These are phyloP conservation scores for Penicillium mononematosum DNA, from an alignment of 495 filamentous ascomycete genomes.

Conservation along the genomic window DNA sequence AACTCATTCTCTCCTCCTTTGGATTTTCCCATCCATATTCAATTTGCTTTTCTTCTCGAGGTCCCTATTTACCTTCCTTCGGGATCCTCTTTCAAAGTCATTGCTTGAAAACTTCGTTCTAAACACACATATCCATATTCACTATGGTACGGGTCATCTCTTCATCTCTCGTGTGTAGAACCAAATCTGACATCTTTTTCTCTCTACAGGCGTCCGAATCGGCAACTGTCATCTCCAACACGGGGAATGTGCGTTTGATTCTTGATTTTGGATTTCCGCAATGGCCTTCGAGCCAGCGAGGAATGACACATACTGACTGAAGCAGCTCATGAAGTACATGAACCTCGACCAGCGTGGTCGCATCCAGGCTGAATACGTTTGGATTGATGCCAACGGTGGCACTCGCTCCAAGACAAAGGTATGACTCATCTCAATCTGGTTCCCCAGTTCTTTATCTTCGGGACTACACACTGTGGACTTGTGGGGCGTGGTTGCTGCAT, in stretches of 20 bases:
- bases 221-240: conserved; percentile 64
- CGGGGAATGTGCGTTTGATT: conserved; percentile 62
- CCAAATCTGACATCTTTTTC: conserved; percentile 13
- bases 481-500: conserved; percentile 11
- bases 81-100: conserved; percentile 16
- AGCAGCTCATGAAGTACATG: conserved; percentile 88
- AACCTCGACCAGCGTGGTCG: conserved; percentile 82
- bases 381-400: conserved; percentile 81
- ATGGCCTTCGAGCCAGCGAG: conserved; percentile 34
- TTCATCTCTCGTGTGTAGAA: background rate
- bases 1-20: conserved; percentile 28
- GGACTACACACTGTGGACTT: background rate
- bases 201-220: conserved; percentile 40
- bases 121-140: conserved; percentile 44
- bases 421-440: conserved; percentile 38
- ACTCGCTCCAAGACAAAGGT: conserved; percentile 91
- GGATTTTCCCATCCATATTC: conserved; percentile 26
- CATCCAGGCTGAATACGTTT: conserved; percentile 93
- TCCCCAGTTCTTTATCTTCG: background rate
- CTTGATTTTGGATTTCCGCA: conserved; percentile 36
- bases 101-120: conserved; percentile 29
- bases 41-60: conserved; percentile 11
- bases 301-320: conserved; percentile 45
- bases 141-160: conserved; percentile 40
- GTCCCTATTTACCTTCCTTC: conserved; percentile 15